Percentiles rank a stretch among this genome's conserved stretches.
Evolutionary conservation across 208 protist genomes (phyloP).

Genomic region (Naegleria gruberi): DNA sequence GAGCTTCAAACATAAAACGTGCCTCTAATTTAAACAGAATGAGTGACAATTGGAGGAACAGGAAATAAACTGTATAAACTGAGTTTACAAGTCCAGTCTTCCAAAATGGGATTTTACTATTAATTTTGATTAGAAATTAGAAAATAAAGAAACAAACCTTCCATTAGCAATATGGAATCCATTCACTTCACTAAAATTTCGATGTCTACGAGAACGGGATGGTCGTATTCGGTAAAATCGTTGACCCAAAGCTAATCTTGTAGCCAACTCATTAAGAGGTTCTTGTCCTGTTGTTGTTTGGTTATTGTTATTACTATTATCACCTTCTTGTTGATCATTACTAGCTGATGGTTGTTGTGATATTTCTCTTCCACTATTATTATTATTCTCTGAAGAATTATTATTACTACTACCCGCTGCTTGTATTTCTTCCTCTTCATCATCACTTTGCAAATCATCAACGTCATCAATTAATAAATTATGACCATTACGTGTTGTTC

Average conservation of each 20-base stretch:
- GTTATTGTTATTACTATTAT: too few relatives aligned
- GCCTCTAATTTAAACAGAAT: neutral
- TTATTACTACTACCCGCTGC: too few relatives aligned
- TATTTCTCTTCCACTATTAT: too few relatives aligned
- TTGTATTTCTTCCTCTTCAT: neutral
- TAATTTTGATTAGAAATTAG: neutral
- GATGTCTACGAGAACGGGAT: neutral
- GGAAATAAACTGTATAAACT: neutral
- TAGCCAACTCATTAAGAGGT: neutral
- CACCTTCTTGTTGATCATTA: neutral
- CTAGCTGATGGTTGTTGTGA: neutral
- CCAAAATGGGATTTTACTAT: neutral
- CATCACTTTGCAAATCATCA: neutral
- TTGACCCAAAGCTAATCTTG: neutral
- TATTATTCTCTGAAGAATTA: too few relatives aligned
- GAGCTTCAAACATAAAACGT: neutral
- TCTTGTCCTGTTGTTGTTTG: neutral
- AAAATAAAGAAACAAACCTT: neutral
- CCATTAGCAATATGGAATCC: neutral
- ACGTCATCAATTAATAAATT: neutral
- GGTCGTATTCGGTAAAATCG: neutral
- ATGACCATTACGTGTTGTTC: neutral
- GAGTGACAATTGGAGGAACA: neutral
- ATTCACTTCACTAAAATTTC: constrained; percentile 1
- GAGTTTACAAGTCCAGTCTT: neutral